phyloP scores from a whole-genome alignment of 306 rosid genomes.

The Trifolium dubium region DNA sequence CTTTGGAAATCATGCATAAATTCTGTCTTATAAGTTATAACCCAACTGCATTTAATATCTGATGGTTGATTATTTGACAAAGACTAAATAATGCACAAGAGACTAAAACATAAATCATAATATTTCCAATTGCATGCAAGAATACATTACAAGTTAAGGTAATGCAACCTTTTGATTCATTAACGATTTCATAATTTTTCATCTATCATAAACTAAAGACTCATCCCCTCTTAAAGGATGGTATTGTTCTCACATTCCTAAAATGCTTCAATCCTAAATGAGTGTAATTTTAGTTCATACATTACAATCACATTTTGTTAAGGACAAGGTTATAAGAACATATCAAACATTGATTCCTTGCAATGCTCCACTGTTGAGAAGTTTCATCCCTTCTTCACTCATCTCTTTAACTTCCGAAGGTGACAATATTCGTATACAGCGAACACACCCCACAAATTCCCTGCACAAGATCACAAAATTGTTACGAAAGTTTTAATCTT shows the following conservation, averaged over 20 bases:
- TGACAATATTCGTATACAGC: conserved; percentile 85
- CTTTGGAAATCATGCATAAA: too few species aligned
- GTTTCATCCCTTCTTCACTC: conserved; percentile 98
- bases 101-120: conserved; percentile 14
- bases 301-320: conserved; percentile 23
- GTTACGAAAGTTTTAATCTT: background rate
- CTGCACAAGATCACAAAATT: conserved; percentile 49
- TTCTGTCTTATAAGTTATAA: background rate
- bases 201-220: conserved; percentile 15
- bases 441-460: conserved; percentile 89
- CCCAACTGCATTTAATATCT: background rate
- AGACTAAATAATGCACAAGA: background rate
- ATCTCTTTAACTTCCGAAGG: conserved; percentile 90
- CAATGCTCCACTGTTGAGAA: conserved; percentile 83
- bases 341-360: conserved; percentile 62
- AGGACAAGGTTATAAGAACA: conserved; percentile 25
- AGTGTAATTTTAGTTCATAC: conserved; percentile 39
- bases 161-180: conserved; percentile 32
- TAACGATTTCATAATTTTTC: conserved; percentile 37
- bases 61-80: conserved; percentile 9
- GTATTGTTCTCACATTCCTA: conserved; percentile 21
- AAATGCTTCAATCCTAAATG: conserved; percentile 26
- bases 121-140: conserved; percentile 26
- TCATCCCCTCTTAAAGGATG: conserved; percentile 18
- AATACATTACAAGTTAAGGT: conserved; percentile 25